A percentile compares a stretch with the other conserved stretches of the same genome.
phyloP scores from a whole-genome alignment of 805 yeast genomes.

The Phaffomyces opuntiae region DNA sequence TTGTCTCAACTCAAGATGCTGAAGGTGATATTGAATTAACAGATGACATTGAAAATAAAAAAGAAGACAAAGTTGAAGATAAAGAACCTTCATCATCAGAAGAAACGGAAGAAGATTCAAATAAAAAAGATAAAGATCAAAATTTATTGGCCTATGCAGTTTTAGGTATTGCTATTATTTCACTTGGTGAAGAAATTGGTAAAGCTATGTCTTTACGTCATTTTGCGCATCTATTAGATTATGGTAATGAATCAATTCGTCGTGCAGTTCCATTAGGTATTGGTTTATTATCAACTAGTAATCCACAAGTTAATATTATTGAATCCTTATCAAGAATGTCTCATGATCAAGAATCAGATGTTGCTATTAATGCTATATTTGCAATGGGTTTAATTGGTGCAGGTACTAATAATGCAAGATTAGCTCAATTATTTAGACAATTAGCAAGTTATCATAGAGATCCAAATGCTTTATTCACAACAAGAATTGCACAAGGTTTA shows the following conservation, averaged over 20 bases:
- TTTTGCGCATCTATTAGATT: slow-evolving; percentile 95
- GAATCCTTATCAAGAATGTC: slow-evolving; percentile 95
- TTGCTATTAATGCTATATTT: slow-evolving; percentile 89
- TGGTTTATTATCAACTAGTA: slow-evolving; percentile 88
- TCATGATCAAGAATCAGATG: slow-evolving; percentile 91
- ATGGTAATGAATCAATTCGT: slow-evolving; percentile 85
- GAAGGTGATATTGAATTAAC: slow-evolving; percentile 25
- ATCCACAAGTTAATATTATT: slow-evolving; percentile 94
- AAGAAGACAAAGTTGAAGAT: slow-evolving; percentile 19
- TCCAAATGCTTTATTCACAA: slow-evolving; percentile 84
- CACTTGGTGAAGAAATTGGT: slow-evolving; percentile 97
- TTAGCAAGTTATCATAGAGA: slow-evolving; percentile 92
- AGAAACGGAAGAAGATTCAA: slow-evolving; percentile 20
- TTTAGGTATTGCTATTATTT: slow-evolving; percentile 86
- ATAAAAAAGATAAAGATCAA: slow-evolving; percentile 23
- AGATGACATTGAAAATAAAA: slow-evolving; percentile 26
- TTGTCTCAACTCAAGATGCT: slow-evolving; percentile 13
- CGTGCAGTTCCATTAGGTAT: slow-evolving; percentile 97
- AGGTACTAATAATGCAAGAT: slow-evolving; percentile 96
- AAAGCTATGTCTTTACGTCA: slow-evolving; percentile 97
- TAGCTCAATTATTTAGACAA: slow-evolving; percentile 92
- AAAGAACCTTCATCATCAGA: slow-evolving; percentile 21
- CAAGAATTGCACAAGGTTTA: slow-evolving; percentile 91
- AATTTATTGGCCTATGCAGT: slow-evolving; percentile 73
- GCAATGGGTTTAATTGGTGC: slow-evolving; percentile 98